Base-by-base conservation (phyloP, 164 flowering plant species). In the Liquidambar formosana region DNA sequence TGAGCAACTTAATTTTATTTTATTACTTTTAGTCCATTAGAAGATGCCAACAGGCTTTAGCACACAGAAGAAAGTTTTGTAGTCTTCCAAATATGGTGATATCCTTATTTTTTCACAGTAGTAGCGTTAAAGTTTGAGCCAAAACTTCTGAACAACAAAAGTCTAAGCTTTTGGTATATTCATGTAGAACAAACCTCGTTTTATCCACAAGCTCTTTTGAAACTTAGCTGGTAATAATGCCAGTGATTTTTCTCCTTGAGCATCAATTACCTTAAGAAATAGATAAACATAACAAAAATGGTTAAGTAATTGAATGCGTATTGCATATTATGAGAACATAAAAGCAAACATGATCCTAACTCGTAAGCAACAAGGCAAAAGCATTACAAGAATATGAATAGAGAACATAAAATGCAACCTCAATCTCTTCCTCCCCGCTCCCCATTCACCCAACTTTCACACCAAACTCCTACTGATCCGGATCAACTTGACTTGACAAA, bases 151-250 rank as follows among this genome's bases (percentile, higher is more conserved):
- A 64, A 64, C 14, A 47, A 28, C 14, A 16, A 4, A 10, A 23
- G 63, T 9, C 43, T 22, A 60, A 18, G 41, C 41, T 33, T 33
- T 33, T 33, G 2, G 41, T 33, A 33, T 33, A 33, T 33, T 33
- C 21, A 46, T 3, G 8, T 2, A 4, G 26, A 71, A 70, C 81
- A 58, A 58, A 90, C 97, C 97, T 85, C 74, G 83, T 77, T 84
- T 91, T 19, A 91, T 89, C 98, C 98, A 94, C 82, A 91, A 82
- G 82, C 89, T 86, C 85, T 89, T 89, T 58, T 86, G 92, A 75
- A 94, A 90, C 76, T 91, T 94, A n/a, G 97, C 93, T 51, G 97
- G 98, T 78, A 94, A 83, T 14, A 91, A 43, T 46, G 97, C 96
- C 66, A 94, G 74, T 45, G 90, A 81, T 57, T 86, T 91, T 33